A percentile compares a stretch with the other conserved stretches of the same genome.
Conservation (phyloP, 1,284 basidiomycete genomes). For the Rhodotorula glutinis region DNA sequence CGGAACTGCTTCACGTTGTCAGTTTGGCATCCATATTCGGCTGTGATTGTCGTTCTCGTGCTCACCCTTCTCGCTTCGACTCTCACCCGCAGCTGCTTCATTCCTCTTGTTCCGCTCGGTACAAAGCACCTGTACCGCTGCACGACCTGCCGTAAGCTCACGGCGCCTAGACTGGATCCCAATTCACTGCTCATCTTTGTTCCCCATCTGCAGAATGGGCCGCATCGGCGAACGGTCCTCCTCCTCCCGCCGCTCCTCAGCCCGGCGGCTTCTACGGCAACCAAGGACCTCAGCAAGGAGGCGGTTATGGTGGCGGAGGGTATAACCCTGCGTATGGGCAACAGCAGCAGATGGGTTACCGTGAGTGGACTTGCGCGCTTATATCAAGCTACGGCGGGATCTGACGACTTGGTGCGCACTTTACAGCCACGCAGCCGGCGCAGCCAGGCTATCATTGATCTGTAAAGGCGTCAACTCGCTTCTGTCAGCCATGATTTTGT, state of each 20-base stretch:
- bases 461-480: not conserved
- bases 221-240: constrained; percentile 21
- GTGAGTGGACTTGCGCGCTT: not conserved
- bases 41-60: too few relatives aligned
- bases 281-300: not conserved
- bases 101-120: constrained; percentile 31
- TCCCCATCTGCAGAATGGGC: constrained; percentile 14
- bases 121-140: constrained; percentile 28
- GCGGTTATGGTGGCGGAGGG: constrained; percentile 15
- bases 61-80: too few relatives aligned
- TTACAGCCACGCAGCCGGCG: constrained; percentile 16
- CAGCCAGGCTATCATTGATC: constrained; percentile 12
- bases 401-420: not conserved
- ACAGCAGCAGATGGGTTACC: constrained; percentile 24
- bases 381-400: not conserved
- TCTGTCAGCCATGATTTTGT: not conserved
- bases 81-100: constrained; percentile 12
- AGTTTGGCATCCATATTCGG: not conserved
- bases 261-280: constrained; percentile 16
- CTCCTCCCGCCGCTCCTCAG: constrained; percentile 21
- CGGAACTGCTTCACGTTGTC: constrained; percentile 22
- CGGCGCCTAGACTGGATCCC: not conserved
- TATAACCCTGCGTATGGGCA: constrained; percentile 6
- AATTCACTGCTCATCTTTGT: not conserved
- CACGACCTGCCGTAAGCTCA: constrained; percentile 26